Evolutionary conservation across 495 filamentous ascomycete genomes (phyloP), one percentile per base, ranked within the genome.

Genomic region (Talaromyces borbonicus): DNA sequence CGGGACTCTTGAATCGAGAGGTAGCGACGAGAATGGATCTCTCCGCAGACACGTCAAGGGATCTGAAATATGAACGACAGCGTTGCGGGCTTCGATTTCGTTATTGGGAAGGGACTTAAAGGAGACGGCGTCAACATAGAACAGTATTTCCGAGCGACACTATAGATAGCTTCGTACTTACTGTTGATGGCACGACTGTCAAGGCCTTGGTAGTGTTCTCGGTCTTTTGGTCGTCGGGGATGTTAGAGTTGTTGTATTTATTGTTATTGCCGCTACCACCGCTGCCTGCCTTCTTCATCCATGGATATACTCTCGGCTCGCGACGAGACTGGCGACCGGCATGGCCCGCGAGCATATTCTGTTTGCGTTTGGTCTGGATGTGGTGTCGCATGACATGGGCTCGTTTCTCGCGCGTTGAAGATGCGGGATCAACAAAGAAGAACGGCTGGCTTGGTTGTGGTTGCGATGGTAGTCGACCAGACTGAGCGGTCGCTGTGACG

Each of bases 371-470:
- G 48, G 68, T 60, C 47, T 69, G 66, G 22, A 69, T 66, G 55
- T 72, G 68, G 35, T 72, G 65, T n/a, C 66, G 63, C 68, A 72
- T 72, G 9, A 72, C 68, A 59, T 72, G 68, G 12, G 68, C 65
- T 40, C 68, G 60, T 43, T 69, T 69, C 46, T 69, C 68, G 20
- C 67, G 60, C 8, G 68, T 68, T 3, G 66, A 68, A 0, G 66
- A 68, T 46, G 58, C 62, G 5, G 61, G 58, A 36, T 72, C 62
- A 42, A 72, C 68, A 50, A 72, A 72, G 38, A 67, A 72, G 40
- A 69, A 72, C 4, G 59, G 50, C 52, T 65, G 66, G 12, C 19
- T 46, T 31, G 33, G 43, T 23, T 38, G 35, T 38, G 32, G 32
- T 9, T n/a, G n/a, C n/a, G n/a, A n/a, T n/a, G n/a, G n/a, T n/a